A percentile compares a stretch with the other conserved stretches of the same genome.
These are phyloP conservation scores for Curvularia sp. DNA, from an alignment of 2,329 filamentous ascomycete species.

Conservation along the genomic window DNA sequence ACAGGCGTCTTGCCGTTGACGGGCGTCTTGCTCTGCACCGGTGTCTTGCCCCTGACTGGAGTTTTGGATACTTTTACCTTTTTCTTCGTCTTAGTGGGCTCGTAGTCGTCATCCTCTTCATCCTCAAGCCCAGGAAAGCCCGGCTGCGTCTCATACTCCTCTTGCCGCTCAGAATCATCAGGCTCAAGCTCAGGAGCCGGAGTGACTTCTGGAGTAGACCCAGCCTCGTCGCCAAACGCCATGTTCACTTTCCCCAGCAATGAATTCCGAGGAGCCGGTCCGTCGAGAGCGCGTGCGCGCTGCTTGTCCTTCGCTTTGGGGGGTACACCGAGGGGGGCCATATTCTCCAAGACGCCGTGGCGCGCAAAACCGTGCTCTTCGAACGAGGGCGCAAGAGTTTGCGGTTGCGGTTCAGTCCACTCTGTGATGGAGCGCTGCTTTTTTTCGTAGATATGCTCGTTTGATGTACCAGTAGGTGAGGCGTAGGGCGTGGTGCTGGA, in stretches of 20 bases:
- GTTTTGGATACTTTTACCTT: slow-evolving; percentile 42
- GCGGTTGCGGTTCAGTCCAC: slow-evolving; percentile 66
- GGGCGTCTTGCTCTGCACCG: slow-evolving; percentile 45
- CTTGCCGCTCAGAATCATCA: slow-evolving; percentile 50
- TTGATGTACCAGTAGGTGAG: slow-evolving; percentile 40
- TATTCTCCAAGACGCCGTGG: slow-evolving; percentile 79
- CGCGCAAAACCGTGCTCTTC: slow-evolving; percentile 77
- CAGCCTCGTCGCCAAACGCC: slow-evolving; percentile 50
- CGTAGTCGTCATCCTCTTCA: slow-evolving; percentile 58
- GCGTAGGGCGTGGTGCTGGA: slow-evolving; percentile 49
- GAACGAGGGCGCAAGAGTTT: slow-evolving; percentile 70
- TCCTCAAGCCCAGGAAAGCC: slow-evolving; percentile 49
- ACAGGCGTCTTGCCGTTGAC: slow-evolving; percentile 37
- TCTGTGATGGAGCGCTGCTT: slow-evolving; percentile 51
- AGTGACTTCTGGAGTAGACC: slow-evolving; percentile 57
- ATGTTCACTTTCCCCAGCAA: slow-evolving; percentile 53
- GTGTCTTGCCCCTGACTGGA: slow-evolving; percentile 46
- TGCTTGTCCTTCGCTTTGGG: slow-evolving; percentile 69
- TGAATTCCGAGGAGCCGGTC: slow-evolving; percentile 47
- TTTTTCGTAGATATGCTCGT: slow-evolving; percentile 43
- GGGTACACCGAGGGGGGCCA: slow-evolving; percentile 79
- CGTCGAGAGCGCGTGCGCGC: slow-evolving; percentile 57
- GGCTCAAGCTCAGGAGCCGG: slow-evolving; percentile 50
- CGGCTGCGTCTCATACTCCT: slow-evolving; percentile 47
- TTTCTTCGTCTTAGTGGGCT: slow-evolving; percentile 48